Percentiles rank a stretch among this genome's conserved stretches.
Evolutionary conservation across 192 early-diverging fungal species (phyloP).

Genomic region (Backusella tarrabulga): DNA sequence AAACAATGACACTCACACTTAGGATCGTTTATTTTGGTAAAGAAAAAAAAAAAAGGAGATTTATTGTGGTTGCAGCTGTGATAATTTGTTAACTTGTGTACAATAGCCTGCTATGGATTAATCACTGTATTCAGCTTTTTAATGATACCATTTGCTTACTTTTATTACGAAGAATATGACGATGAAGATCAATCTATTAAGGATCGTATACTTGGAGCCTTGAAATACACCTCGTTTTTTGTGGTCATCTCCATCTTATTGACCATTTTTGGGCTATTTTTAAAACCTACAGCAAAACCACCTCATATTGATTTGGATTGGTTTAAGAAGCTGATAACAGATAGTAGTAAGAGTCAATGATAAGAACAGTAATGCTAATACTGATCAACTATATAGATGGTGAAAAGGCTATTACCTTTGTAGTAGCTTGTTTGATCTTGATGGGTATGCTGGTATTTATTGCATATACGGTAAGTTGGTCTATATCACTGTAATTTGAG

Average conservation of each 20-base stretch:
- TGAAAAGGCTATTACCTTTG: slow-evolving; percentile 48
- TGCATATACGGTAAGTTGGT: slow-evolving; percentile 49
- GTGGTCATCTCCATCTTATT: slow-evolving; percentile 44
- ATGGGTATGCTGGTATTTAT: slow-evolving; percentile 55
- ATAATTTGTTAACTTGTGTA: neutral
- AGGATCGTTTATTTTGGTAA: slow-evolving; percentile 49
- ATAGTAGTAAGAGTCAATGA: slow-evolving; percentile 40
- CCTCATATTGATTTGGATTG: slow-evolving; percentile 48
- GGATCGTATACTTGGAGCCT: slow-evolving; percentile 40
- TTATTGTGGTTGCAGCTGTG: neutral
- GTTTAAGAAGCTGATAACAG: slow-evolving; percentile 44
- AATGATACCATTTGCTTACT: slow-evolving; percentile 61
- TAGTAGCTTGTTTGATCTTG: slow-evolving; percentile 43
- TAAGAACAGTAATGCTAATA: neutral
- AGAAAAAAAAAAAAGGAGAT: neutral
- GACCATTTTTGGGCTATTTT: slow-evolving; percentile 49
- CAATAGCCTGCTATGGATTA: slow-evolving; percentile 44
- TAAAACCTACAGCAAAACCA: slow-evolving; percentile 35
- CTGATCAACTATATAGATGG: slow-evolving; percentile 19
- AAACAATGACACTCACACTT: slow-evolving; percentile 38
- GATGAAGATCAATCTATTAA: slow-evolving; percentile 35
- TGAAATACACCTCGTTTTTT: slow-evolving; percentile 59
- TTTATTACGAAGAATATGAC: slow-evolving; percentile 59
- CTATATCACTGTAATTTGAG: neutral
- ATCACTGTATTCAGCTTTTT: slow-evolving; percentile 48